Evolutionary conservation across 768 basidiomycete genomes (phyloP), one percentile per base, ranked within the genome.

Genomic region (Lentinus tigrinus): DNA sequence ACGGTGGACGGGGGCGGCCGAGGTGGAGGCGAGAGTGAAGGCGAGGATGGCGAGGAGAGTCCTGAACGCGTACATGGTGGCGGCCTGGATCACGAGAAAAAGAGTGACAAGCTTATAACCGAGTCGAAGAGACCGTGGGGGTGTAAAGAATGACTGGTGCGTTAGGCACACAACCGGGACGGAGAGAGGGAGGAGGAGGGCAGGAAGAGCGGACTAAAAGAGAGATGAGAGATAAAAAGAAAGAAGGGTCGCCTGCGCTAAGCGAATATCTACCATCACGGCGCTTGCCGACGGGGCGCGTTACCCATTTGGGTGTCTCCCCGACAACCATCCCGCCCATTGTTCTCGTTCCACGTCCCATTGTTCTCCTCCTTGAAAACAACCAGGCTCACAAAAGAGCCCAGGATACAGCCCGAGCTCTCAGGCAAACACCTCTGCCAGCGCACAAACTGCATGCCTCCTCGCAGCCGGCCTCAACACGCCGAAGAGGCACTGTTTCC

Each of bases 61-160:
- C 47, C 42, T 44, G 60, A 57, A 62, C 8, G 52, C 49, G 56
- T 54, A 37, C 56, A 62, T 58, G 57, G 27, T 36, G 23, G 39
- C 19, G 46, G 31, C 51, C 43, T 48, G 52, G 3, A 28, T 16
- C 28, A 38, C 44, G 19, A 37, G 47, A 46, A 39, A 63, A 56
- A 34, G 54, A 56, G 50, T 10, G 54, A 43, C 3, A 26, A 46
- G 46, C 56, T 51, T 44, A n/a, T 44, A 23, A 54, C 46, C 60
- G 47, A 54, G 56, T 47, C 46, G 52, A 46, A 61, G 49, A 34
- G 60, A 61, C 60, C 38, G 60, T 61, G 36, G 27, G 34, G 34
- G 49, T 24, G 31, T 39, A 61, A 61, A 57, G 60, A 61, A 50
- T 36, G 60, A 61, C 60, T 56, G 17, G 62, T 52, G 51, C 62